These are phyloP conservation scores for Tuber brumale DNA, from an alignment of 495 filamentous ascomycete species.

Conservation along the genomic window DNA sequence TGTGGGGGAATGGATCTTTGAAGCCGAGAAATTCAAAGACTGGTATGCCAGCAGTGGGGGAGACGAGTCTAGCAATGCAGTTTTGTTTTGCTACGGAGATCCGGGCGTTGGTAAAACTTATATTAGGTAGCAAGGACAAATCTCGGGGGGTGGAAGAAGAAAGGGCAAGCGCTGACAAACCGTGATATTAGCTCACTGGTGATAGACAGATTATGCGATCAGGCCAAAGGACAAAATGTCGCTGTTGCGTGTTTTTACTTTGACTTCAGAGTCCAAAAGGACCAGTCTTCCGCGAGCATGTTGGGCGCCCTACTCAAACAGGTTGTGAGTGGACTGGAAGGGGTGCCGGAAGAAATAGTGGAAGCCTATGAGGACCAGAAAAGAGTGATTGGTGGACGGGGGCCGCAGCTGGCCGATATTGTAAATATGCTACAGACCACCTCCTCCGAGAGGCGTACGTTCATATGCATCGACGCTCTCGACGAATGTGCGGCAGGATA, in stretches of 20 bases:
- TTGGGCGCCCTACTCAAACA: background rate
- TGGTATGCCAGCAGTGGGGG: background rate
- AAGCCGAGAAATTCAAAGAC: background rate
- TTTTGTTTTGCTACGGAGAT: background rate
- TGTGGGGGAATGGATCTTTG: background rate
- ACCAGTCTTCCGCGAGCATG: background rate
- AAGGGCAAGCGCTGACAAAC: background rate
- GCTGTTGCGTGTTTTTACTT: background rate
- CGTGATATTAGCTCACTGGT: background rate
- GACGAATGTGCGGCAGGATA: background rate
- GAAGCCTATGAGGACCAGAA: background rate
- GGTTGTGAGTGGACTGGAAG: background rate
- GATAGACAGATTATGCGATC: background rate
- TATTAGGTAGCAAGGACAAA: background rate
- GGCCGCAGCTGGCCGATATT: background rate
- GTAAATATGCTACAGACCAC: background rate
- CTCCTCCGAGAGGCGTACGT: background rate
- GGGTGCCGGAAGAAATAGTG: background rate
- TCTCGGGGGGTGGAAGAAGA: background rate
- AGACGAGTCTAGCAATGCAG: background rate
- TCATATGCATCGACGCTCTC: background rate
- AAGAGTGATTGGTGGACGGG: background rate
- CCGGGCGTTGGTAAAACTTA: background rate
- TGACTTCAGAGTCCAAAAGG: background rate
- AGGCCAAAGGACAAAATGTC: background rate